A percentile compares a stretch with the other conserved stretches of the same genome.
Conservation (phyloP, 768 basidiomycete species). For the Amylocystis lapponica region DNA sequence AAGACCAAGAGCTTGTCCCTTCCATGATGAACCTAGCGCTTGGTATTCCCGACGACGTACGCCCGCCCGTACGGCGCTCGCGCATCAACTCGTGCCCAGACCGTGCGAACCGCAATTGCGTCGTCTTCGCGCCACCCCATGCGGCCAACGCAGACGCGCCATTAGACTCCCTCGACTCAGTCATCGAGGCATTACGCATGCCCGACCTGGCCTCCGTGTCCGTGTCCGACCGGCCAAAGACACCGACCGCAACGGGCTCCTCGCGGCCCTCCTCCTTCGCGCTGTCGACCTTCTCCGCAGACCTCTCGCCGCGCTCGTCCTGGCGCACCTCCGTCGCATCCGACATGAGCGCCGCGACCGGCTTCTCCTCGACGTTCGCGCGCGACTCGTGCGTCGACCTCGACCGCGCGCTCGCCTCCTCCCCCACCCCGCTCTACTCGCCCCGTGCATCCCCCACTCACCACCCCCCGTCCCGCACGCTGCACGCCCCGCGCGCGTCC, state of each 20-base stretch:
- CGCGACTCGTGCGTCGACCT: slow-evolving; percentile 12
- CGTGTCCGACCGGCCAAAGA: slow-evolving; percentile 4
- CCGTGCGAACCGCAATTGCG: slow-evolving; percentile 20
- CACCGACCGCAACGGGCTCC: slow-evolving; percentile 9
- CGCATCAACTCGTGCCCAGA: slow-evolving; percentile 21
- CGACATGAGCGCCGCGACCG: slow-evolving; percentile 9
- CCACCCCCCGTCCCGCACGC: neutral
- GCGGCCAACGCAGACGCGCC: slow-evolving; percentile 5
- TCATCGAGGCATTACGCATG: slow-evolving; percentile 2
- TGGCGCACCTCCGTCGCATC: slow-evolving; percentile 19
- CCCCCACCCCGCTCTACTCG: neutral
- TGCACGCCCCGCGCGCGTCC: slow-evolving; percentile 15
- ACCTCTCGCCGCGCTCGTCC: slow-evolving; percentile 17
- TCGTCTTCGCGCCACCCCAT: slow-evolving; percentile 14
- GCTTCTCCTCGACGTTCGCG: slow-evolving; percentile 9
- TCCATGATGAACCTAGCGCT: slow-evolving; percentile 9
- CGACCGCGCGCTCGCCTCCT: slow-evolving; percentile 5
- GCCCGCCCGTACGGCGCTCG: slow-evolving; percentile 14
- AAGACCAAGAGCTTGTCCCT: slow-evolving; percentile 38
- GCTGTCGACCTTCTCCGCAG: slow-evolving; percentile 17
- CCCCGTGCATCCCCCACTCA: neutral
- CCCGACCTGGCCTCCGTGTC: neutral
- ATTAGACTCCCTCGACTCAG: slow-evolving; percentile 1
- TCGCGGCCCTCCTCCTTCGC: slow-evolving; percentile 17
- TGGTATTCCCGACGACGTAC: neutral